These are phyloP conservation scores for Gnaphalium uliginosum DNA, from an alignment of 129 eudicot genomes.

Conservation along the genomic window DNA sequence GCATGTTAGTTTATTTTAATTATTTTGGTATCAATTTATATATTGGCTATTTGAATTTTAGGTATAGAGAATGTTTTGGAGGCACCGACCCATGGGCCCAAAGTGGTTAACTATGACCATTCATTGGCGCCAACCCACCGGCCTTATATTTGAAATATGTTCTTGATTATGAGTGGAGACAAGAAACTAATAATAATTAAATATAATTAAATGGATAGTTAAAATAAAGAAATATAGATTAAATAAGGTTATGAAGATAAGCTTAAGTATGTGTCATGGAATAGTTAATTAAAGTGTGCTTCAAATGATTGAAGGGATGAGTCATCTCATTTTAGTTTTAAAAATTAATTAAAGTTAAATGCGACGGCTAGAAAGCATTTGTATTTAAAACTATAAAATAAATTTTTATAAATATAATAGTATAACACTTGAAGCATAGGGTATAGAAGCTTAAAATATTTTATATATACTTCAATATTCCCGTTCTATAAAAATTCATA, in stretches of 20 bases:
- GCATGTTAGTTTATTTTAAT: background rate
- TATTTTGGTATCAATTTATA: conserved; percentile 10
- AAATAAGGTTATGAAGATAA: conserved; percentile 25
- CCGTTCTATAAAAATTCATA: too few relatives aligned
- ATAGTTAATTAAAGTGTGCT: conserved; percentile 22
- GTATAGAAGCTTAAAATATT: too few relatives aligned
- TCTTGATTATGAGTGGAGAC: conserved; percentile 33
- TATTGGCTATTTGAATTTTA: conserved; percentile 5
- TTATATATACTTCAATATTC: too few relatives aligned
- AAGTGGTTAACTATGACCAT: conserved; percentile 19
- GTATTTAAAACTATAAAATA: too few relatives aligned
- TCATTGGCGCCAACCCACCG: conserved; percentile 64
- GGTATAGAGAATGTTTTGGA: conserved; percentile 31
- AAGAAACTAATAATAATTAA: conserved; percentile 13
- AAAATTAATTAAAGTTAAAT: background rate
- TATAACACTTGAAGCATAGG: background rate
- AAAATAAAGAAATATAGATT: background rate
- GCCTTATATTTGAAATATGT: conserved; percentile 28
- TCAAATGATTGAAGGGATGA: conserved; percentile 32
- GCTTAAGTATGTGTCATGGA: conserved; percentile 22
- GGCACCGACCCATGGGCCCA: conserved; percentile 55
- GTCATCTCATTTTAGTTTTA: conserved; percentile 5
- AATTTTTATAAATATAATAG: background rate
- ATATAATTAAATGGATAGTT: background rate
- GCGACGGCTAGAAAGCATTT: conserved; percentile 3